Base-by-base conservation (phyloP, 306 rosid species). In the Pueraria montana region DNA sequence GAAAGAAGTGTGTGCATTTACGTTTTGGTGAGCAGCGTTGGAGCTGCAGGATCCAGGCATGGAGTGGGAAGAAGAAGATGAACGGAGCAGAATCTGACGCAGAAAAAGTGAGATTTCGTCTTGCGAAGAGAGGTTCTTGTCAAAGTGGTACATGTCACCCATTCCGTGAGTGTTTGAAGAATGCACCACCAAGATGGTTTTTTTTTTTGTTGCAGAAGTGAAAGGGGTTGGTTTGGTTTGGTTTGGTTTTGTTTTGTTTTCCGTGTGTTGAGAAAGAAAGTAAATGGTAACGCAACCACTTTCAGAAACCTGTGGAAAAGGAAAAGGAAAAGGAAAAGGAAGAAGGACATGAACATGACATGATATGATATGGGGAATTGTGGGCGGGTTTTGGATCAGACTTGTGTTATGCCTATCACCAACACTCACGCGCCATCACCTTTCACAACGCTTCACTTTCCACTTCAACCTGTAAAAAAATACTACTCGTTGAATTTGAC, bases 91-190 rank as follows among this genome's bases (percentile, higher is more conserved):
- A 88, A 93, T 90, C 88, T 96, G 99, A 69, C 87, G 94, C 43
- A 96, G 96, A 49, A 96, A 91, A 72, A 93, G 90, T 30, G 99
- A 93, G 86, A 96, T 89, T 69, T 96, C 99, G 72, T 96, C 99
- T 16, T 94, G 82, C 18, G 94, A 80, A 50, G 93, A 80, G 64
- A 86, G 56, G 53, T 72, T 81, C 43, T 87, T 80, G 80, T 79
- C 86, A 76, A 72, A 74, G 61, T 79, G 82, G 77, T 75, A 84
- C 79, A 84, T 63, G 43, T 80, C 71, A 18, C 66, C 78, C 78
- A 74, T 74, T 34, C 49, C 49, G 26, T 67, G 73, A n/a, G 70
- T 26, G 38, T 4, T 5, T 2, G 52, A 77, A 40, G 36, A 17
- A 30, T 20, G 30, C 1, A n/a, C n/a, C n/a, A n/a, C n/a, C n/a